Evolutionary conservation across 2,329 filamentous ascomycete species (phyloP), one percentile per base, ranked within the genome.

Genomic region (Lachnum nothofagi): DNA sequence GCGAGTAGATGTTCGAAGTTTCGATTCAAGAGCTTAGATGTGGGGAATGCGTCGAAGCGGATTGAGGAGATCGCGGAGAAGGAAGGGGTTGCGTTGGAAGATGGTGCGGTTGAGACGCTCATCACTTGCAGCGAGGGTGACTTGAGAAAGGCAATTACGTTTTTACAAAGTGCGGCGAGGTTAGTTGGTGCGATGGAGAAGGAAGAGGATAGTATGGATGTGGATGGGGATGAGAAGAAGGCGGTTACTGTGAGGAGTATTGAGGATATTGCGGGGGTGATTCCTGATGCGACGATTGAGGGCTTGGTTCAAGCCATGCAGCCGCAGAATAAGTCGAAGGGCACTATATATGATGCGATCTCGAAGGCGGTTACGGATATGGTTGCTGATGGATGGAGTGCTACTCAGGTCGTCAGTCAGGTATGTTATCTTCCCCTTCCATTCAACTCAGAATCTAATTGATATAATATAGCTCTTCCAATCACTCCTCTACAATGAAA

Each of bases 331-430:
- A 78, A 74, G 56, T 78, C 78, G 20, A 75, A 76, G 31, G 77
- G 78, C 1, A 75, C 79, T 12, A 75, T 82, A 0, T 98, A 95
- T 63, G 77, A 82, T 51, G 76, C 79, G 10, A 80, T 98, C 14
- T 82, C 89, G 0, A 82, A 82, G 56, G 83, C 88, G 5, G 86
- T 97, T 4, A 88, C 91, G 60, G 86, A 95, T 56, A 83, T 98
- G 74, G 84, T 97, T 40, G 91, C 91, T 0, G 93, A 97, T 70
- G 93, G 93, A 7, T 98, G 93, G 91, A 96, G 91, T 66, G 93
- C 91, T 20, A 83, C 84, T 5, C 93, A 97, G 69, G 80, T 96
- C 22, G 77, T 97, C 31, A 73, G 79, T 16, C 90, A 95, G 76
- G 85, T 86, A 71, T 68, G 72, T 62, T 42, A 33, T 40, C 23